A percentile compares a stretch with the other conserved stretches of the same genome.
These are phyloP conservation scores for Ceriops zippeliana DNA, from an alignment of 345 rosid species.

Conservation along the genomic window DNA sequence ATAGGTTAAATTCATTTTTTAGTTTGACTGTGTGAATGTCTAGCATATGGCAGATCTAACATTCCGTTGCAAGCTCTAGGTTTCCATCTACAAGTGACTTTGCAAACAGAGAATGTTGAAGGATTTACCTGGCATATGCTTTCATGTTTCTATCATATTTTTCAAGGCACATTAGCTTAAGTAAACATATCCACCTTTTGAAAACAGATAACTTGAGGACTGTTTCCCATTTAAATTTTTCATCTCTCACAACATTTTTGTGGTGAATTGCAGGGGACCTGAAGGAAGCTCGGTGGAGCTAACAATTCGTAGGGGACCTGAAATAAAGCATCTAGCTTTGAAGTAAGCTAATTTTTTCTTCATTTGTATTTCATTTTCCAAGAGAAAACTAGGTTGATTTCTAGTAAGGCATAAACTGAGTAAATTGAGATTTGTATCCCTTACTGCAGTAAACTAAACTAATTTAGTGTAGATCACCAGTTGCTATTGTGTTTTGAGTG, in stretches of 20 bases:
- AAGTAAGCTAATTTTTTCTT: constrained; percentile 39
- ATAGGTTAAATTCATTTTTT: not conserved
- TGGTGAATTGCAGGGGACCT: constrained; percentile 65
- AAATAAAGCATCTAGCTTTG: constrained; percentile 61
- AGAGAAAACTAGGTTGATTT: constrained; percentile 6
- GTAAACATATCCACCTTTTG: not conserved
- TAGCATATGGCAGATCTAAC: not conserved
- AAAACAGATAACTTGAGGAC: not conserved
- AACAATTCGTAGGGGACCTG: constrained; percentile 68
- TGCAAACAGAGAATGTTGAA: not conserved
- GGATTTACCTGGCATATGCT: not conserved
- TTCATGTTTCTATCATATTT: not conserved
- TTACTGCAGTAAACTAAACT: not conserved
- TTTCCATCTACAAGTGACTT: not conserved
- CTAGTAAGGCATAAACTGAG: not conserved
- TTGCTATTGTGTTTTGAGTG: not conserved
- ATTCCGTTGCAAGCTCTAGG: not conserved
- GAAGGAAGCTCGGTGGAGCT: constrained; percentile 87
- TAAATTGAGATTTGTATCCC: not conserved
- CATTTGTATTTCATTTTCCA: not conserved
- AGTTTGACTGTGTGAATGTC: not conserved
- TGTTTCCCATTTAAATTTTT: constrained; percentile 4
- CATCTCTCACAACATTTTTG: not conserved
- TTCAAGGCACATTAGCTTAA: not conserved
- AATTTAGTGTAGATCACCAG: not conserved